Evolutionary conservation across 2,329 filamentous ascomycete genomes (phyloP).

Genomic region (Apiospora phragmitis): DNA sequence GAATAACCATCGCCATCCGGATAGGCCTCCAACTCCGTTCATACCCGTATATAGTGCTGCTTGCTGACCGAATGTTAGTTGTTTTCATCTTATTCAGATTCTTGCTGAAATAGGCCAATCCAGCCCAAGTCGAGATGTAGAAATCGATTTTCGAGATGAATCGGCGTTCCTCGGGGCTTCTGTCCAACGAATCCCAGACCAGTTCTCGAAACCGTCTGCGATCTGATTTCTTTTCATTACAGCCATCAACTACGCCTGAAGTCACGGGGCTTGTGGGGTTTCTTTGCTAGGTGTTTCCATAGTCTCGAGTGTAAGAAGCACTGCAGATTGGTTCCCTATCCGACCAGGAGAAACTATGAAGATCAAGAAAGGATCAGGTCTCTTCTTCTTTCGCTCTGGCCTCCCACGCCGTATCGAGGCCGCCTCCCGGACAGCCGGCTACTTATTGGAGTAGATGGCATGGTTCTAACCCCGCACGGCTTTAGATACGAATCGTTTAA

Average conservation of each 20-base stretch:
- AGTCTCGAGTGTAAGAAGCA: not conserved
- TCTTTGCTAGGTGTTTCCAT: not conserved
- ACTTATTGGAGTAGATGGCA: not conserved
- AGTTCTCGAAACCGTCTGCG: not conserved
- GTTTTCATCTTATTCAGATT: not conserved
- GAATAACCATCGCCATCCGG: constrained; percentile 31
- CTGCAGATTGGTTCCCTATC: not conserved
- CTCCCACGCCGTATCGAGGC: not conserved
- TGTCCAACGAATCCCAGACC: not conserved
- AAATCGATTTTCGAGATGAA: constrained; percentile 22
- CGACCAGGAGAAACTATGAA: not conserved
- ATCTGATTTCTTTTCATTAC: not conserved
- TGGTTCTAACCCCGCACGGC: not conserved
- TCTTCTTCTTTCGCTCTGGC: not conserved
- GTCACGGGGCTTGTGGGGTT: not conserved
- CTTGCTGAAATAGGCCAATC: constrained; percentile 26
- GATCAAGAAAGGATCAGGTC: not conserved
- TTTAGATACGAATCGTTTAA: not conserved
- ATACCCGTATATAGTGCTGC: constrained; percentile 26
- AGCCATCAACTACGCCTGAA: not conserved
- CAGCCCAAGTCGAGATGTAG: constrained; percentile 24
- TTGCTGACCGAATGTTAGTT: constrained; percentile 16
- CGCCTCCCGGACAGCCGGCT: no score
- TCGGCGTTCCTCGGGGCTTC: not conserved
- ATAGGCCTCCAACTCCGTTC: constrained; percentile 22